Conservation (phyloP, 176 grass and related monocot genomes). For the Triticum turgidum region DNA sequence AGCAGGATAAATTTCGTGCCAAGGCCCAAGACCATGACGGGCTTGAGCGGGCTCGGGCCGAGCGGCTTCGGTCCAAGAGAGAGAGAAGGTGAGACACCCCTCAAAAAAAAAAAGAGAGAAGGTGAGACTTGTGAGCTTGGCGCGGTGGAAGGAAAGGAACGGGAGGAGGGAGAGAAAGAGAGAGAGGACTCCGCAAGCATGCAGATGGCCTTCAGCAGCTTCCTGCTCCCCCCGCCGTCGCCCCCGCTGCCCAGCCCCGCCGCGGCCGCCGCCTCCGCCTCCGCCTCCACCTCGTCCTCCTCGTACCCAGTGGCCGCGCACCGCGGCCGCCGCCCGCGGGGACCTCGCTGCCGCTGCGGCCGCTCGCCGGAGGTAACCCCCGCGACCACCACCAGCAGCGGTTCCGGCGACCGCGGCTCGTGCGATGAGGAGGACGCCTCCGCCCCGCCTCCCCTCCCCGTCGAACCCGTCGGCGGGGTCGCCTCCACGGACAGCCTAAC, state of each 20-base stretch:
- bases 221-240: slow-evolving; percentile 32
- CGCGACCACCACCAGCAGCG: not conserved
- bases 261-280: not conserved
- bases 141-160: slow-evolving; percentile 15
- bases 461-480: slow-evolving; percentile 5
- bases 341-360: slow-evolving; percentile 27
- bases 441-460: not conserved
- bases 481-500: slow-evolving; percentile 1
- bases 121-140: slow-evolving; percentile 3
- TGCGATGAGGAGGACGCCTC: slow-evolving; percentile 30
- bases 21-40: not conserved
- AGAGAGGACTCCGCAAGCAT: slow-evolving; percentile 4
- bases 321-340: slow-evolving; percentile 10
- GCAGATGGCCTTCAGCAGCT: slow-evolving; percentile 36
- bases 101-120: not conserved
- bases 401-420: slow-evolving; percentile 20
- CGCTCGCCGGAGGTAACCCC: slow-evolving; percentile 27
- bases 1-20: no score
- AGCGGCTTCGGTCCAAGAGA: not conserved
- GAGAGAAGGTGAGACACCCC: not conserved
- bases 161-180: slow-evolving; percentile 26
- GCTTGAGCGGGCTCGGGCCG: not conserved
- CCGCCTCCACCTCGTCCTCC: not conserved
- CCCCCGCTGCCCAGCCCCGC: slow-evolving; percentile 1
- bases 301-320: not conserved